phyloP scores from a whole-genome alignment of 164 flowering plant species.

The Piper longum region DNA sequence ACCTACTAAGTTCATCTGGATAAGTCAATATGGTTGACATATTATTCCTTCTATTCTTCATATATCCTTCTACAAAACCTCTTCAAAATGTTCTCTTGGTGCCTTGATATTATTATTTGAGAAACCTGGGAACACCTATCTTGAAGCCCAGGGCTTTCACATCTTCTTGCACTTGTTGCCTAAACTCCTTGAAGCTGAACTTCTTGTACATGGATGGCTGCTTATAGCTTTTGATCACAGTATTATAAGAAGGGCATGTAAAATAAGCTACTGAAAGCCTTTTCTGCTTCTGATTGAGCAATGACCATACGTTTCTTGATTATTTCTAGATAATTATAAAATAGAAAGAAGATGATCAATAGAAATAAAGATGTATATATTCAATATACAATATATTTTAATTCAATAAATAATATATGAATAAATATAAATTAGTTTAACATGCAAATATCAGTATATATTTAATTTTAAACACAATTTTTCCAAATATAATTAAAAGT shows the following conservation, averaged over 20 bases:
- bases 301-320: no score
- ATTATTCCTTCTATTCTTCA: not conserved
- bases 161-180: slow-evolving; percentile 55
- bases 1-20: no score
- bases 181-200: slow-evolving; percentile 62
- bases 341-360: no score
- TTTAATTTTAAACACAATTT: no score
- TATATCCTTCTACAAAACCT: not conserved
- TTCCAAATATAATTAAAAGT: no score
- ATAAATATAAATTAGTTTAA: no score
- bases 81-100: not conserved
- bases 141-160: slow-evolving; percentile 46
- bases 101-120: not conserved
- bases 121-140: slow-evolving; percentile 66
- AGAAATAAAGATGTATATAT: no score
- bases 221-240: slow-evolving; percentile 32
- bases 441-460: no score
- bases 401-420: no score
- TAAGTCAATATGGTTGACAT: no score
- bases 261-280: slow-evolving; percentile 68
- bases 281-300: slow-evolving; percentile 28
- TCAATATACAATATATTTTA: no score
- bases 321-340: no score
- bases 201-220: slow-evolving; percentile 34
- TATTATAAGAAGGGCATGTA: slow-evolving; percentile 58